Percentiles rank a stretch among this genome's conserved stretches.
phyloP scores from a whole-genome alignment of 108 stramenopile genomes.

The Fistulifera solaris region DNA sequence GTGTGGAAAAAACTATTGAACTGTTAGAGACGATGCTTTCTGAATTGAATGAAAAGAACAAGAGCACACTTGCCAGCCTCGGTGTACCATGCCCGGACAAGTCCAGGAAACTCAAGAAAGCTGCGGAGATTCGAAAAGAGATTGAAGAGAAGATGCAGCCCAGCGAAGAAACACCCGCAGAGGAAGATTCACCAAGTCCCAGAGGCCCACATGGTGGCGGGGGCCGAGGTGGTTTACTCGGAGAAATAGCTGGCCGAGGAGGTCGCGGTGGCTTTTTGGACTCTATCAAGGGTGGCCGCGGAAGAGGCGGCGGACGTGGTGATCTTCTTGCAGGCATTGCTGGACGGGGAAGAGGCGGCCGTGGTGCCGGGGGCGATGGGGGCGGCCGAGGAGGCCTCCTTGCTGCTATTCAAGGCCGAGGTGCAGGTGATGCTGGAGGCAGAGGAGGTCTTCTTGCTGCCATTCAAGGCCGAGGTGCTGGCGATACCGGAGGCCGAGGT shows the following conservation, averaged over 20 bases:
- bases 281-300: conserved; percentile 7
- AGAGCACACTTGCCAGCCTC: conserved; percentile 22
- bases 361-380: conserved; percentile 6
- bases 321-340: conserved; percentile 20
- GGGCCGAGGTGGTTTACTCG: conserved; percentile 14
- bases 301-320: conserved; percentile 10
- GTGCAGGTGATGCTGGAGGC: conserved; percentile 10
- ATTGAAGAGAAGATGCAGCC: conserved; percentile 27
- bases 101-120: conserved; percentile 30
- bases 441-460: conserved; percentile 45
- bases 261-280: conserved; percentile 11
- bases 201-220: conserved; percentile 11
- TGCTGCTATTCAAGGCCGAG: conserved; percentile 19
- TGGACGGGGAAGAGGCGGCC: conserved; percentile 19
- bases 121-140: conserved; percentile 25
- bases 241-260: conserved; percentile 4
- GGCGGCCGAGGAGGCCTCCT: conserved; percentile 18
- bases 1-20: conserved; percentile 34
- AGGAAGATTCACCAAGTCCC: conserved; percentile 11
- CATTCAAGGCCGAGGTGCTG: conserved; percentile 31
- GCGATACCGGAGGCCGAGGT: conserved; percentile 5
- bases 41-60: conserved; percentile 33
- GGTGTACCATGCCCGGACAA: conserved; percentile 18
- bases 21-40: conserved; percentile 21
- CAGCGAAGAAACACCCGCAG: conserved; percentile 11